Evolutionary conservation across 139 green algal species (phyloP).

Genomic region (Chlorella ohadii): DNA sequence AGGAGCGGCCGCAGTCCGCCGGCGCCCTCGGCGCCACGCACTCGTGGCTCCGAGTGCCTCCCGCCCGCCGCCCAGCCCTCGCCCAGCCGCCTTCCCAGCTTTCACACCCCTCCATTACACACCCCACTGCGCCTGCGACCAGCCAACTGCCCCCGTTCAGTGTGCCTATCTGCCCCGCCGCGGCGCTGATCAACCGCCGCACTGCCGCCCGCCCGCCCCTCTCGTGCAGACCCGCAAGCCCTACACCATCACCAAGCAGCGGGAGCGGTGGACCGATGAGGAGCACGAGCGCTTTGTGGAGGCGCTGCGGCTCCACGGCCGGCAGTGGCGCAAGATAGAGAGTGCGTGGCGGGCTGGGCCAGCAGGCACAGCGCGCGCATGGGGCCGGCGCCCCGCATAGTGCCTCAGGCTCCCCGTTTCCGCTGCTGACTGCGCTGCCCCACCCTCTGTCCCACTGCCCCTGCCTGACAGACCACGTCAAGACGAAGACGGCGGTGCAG

Average conservation of each 20-base stretch:
- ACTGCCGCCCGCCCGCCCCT: not conserved
- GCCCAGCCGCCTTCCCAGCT: too few relatives aligned
- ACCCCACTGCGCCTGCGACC: too few relatives aligned
- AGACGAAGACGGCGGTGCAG: slow-evolving; percentile 95
- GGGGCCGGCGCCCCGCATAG: not conserved
- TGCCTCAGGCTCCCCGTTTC: not conserved
- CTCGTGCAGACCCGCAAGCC: slow-evolving; percentile 69
- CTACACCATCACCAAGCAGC: slow-evolving; percentile 84
- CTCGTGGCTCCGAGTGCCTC: too few relatives aligned
- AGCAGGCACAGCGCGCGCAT: not conserved
- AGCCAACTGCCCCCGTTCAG: too few relatives aligned
- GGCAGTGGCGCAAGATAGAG: slow-evolving; percentile 81
- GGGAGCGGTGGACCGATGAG: slow-evolving; percentile 88
- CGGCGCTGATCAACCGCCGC: too few relatives aligned
- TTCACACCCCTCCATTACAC: too few relatives aligned
- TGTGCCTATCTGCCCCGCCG: too few relatives aligned
- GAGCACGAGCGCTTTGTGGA: slow-evolving; percentile 94
- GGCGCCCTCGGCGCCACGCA: too few relatives aligned
- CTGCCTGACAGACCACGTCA: slow-evolving; percentile 93
- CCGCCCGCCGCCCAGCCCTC: too few relatives aligned
- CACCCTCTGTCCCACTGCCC: not conserved
- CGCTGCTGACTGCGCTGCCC: not conserved
- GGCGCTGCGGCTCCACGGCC: slow-evolving; percentile 82
- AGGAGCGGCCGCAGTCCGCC: too few relatives aligned
- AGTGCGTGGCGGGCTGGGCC: slow-evolving; percentile 22